These are phyloP conservation scores for Paramecium pentaurelia DNA, from an alignment of 73 alveolate genomes.

Conservation along the genomic window DNA sequence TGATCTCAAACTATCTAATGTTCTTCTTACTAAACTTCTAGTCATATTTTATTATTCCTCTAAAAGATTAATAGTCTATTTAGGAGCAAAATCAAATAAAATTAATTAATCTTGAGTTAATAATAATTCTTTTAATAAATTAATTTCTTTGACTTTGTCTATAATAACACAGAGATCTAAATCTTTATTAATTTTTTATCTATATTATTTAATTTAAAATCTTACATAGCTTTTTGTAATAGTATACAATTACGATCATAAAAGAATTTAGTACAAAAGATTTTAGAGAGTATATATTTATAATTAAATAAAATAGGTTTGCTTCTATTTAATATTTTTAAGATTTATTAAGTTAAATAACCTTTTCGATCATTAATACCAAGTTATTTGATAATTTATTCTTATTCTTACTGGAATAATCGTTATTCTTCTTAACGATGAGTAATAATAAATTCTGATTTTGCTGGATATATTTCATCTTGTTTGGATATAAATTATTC, in stretches of 20 bases:
- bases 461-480: not conserved
- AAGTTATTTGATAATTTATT: not conserved
- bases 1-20: not conserved
- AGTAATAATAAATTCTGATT: not conserved
- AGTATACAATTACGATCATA: not conserved
- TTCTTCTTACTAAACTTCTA: not conserved
- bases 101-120: not conserved
- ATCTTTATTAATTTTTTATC: not conserved
- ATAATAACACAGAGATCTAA: not conserved
- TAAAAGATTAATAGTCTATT: not conserved
- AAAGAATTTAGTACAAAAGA: not conserved
- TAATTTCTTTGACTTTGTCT: not conserved
- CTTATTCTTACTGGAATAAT: not conserved
- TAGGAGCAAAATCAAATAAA: slow-evolving; percentile 19
- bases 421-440: not conserved
- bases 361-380: not conserved
- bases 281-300: not conserved
- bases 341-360: not conserved
- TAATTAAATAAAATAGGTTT: slow-evolving; percentile 5
- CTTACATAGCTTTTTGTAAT: not conserved
- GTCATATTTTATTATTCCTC: not conserved
- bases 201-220: not conserved
- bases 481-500: not conserved
- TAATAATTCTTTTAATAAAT: not conserved
- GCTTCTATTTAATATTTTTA: not conserved